Evolutionary conservation across 495 filamentous ascomycete genomes (phyloP).

Genomic region (Glutinoglossum americanum): DNA sequence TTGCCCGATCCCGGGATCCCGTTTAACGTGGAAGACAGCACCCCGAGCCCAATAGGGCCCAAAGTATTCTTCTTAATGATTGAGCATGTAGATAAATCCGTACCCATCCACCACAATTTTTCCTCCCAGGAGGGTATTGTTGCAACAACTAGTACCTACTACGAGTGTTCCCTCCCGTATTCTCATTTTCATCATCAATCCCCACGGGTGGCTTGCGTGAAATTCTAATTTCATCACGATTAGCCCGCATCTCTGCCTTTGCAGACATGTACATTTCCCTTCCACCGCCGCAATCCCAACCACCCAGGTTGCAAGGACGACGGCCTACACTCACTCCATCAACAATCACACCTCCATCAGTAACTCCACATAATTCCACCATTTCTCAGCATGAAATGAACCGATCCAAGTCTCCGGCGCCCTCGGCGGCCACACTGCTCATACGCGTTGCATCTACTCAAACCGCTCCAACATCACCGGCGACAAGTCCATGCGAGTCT

Average conservation of each 20-base stretch:
- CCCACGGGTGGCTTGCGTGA: neutral
- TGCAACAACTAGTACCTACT: neutral
- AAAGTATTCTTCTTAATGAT: neutral
- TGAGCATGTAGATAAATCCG: neutral
- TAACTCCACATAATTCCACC: conserved; percentile 1
- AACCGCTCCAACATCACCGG: neutral
- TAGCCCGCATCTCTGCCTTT: neutral
- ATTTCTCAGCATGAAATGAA: neutral
- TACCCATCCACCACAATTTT: neutral
- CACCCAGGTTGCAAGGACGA: neutral
- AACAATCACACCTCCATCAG: neutral
- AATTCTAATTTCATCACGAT: neutral
- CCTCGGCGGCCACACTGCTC: neutral
- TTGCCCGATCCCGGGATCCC: neutral
- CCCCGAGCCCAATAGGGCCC: neutral
- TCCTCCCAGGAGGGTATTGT: neutral
- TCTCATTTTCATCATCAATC: neutral
- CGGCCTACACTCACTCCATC: conserved; percentile 2
- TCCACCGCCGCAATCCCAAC: neutral
- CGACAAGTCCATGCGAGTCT: neutral
- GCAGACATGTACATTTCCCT: conserved; percentile 1
- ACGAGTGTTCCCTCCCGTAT: neutral
- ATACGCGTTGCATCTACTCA: neutral
- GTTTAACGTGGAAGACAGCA: neutral
- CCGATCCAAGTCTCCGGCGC: neutral